These are phyloP conservation scores for Daldinia vernicosa DNA, from an alignment of 495 filamentous ascomycete species.

Conservation along the genomic window DNA sequence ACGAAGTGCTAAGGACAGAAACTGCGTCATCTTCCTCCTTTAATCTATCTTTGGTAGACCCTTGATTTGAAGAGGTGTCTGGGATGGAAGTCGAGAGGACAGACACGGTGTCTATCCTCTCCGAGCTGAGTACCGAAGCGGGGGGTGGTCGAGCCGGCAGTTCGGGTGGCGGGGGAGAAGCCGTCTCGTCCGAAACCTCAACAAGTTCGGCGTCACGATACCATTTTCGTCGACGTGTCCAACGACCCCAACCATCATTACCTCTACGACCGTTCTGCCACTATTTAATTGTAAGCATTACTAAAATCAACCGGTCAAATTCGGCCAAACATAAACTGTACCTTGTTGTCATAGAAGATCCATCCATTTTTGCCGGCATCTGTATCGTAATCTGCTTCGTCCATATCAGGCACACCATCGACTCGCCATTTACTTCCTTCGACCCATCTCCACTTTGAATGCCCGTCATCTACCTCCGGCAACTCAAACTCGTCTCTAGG, in stretches of 20 bases:
- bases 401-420: slow-evolving; percentile 70
- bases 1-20: slow-evolving; percentile 45
- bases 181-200: slow-evolving; percentile 63
- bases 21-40: slow-evolving; percentile 44
- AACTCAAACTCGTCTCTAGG: slow-evolving; percentile 84
- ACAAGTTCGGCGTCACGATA: slow-evolving; percentile 94
- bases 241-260: slow-evolving; percentile 92
- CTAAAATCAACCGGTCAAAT: slow-evolving; percentile 7
- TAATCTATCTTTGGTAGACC: slow-evolving; percentile 16
- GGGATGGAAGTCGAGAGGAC: slow-evolving; percentile 23
- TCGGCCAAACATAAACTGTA: slow-evolving; percentile 48
- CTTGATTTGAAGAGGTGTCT: slow-evolving; percentile 18
- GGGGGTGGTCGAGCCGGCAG: slow-evolving; percentile 27
- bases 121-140: slow-evolving; percentile 16
- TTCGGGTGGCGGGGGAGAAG: slow-evolving; percentile 40
- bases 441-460: slow-evolving; percentile 89
- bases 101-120: slow-evolving; percentile 15
- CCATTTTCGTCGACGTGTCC: slow-evolving; percentile 95
- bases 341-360: slow-evolving; percentile 99
- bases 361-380: slow-evolving; percentile 77
- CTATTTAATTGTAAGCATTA: slow-evolving; percentile 55
- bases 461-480: slow-evolving; percentile 80
- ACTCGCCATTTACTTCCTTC: slow-evolving; percentile 85
- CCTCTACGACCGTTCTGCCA: slow-evolving; percentile 92
- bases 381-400: slow-evolving; percentile 60